A percentile compares a stretch with the other conserved stretches of the same genome.
Conservation (phyloP, 2,329 filamentous ascomycete species). For the Kalmusia sp. region DNA sequence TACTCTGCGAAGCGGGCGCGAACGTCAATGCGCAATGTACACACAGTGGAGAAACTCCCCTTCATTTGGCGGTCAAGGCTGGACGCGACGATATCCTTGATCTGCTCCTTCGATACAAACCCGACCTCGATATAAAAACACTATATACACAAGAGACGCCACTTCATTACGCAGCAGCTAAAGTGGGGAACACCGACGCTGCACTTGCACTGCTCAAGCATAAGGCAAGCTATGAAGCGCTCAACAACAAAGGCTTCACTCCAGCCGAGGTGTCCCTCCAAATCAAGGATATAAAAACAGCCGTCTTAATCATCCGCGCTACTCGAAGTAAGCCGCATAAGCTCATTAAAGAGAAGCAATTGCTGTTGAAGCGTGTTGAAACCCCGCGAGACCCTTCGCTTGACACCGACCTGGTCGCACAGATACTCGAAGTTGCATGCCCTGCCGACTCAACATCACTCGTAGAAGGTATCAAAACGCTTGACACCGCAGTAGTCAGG, state of each 20-base stretch:
- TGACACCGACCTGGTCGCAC: slow-evolving; percentile 40
- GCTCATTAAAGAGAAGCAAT: slow-evolving; percentile 39
- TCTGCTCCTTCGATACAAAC: slow-evolving; percentile 28
- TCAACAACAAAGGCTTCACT: slow-evolving; percentile 26
- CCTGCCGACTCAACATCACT: slow-evolving; percentile 41
- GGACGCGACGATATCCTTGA: slow-evolving; percentile 34
- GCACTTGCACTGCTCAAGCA: slow-evolving; percentile 33
- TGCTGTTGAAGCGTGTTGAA: slow-evolving; percentile 39
- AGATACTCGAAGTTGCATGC: slow-evolving; percentile 41
- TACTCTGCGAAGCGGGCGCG: slow-evolving; percentile 38
- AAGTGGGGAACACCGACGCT: slow-evolving; percentile 26
- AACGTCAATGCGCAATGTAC: slow-evolving; percentile 28
- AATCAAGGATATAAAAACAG: slow-evolving; percentile 34
- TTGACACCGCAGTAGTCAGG: slow-evolving; percentile 33
- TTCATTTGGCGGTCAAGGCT: slow-evolving; percentile 40
- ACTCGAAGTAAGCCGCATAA: slow-evolving; percentile 32
- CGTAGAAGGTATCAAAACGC: slow-evolving; percentile 40
- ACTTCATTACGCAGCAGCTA: slow-evolving; percentile 42
- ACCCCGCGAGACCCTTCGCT: slow-evolving; percentile 34
- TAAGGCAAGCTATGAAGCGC: slow-evolving; percentile 35
- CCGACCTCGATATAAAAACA: slow-evolving; percentile 32
- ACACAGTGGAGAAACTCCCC: slow-evolving; percentile 33
- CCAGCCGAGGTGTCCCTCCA: slow-evolving; percentile 38
- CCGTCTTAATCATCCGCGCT: slow-evolving; percentile 40
- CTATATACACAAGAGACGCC: slow-evolving; percentile 33